Base-by-base conservation (phyloP, 2,329 filamentous ascomycete species). In the Conoideocrella luteorostrata region DNA sequence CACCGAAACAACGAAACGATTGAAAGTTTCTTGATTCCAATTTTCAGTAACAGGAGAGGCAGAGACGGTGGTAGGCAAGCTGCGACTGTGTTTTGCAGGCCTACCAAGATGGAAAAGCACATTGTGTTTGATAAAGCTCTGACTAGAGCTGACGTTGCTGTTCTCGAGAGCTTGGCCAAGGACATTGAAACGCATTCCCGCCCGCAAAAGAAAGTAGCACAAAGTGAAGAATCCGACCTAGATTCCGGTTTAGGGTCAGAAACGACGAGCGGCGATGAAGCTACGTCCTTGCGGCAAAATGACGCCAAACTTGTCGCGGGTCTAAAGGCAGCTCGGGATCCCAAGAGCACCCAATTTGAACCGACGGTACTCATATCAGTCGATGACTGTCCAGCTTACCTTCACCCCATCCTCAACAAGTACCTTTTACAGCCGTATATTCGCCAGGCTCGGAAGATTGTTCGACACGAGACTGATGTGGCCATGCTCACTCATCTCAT, bases 401-500 rank as follows among this genome's bases (percentile, higher is more conserved):
- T 68, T 13, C 60, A 63, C 11, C 55, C 56, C 2, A 61, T 66
- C 5, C 47, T 77, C 36, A 64, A 75, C 56, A 62, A 63, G 32
- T 70, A 72, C 48, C 21, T 83, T 2, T 64, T 87, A 15, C 66
- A 71, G 32, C 77, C 80, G 1, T 88, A 86, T 58, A 65, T 81
- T 38, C 60, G 63, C 12, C 64, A 72, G 55, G 83, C 77, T 2
- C 69, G 68, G 33, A 62, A 58, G 3, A 61, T 82, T 18, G 81
- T 85, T 9, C 80, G 84, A 12, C 68, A 77, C 46, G 72, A 78
- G 44, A 84, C 83, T 1, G 86, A 91, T 58, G 83, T 90, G 15
- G 77, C 89, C 37, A 87, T 91, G 72, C 62, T 90, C 44, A 88
- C 84, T 0, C 86, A 91, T 60, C 71, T 91, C 18, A 59, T 89